Percentiles rank a stretch among this genome's conserved stretches.
phyloP scores from a whole-genome alignment of 2,329 filamentous ascomycete genomes.

The Teratosphaeria viscida region DNA sequence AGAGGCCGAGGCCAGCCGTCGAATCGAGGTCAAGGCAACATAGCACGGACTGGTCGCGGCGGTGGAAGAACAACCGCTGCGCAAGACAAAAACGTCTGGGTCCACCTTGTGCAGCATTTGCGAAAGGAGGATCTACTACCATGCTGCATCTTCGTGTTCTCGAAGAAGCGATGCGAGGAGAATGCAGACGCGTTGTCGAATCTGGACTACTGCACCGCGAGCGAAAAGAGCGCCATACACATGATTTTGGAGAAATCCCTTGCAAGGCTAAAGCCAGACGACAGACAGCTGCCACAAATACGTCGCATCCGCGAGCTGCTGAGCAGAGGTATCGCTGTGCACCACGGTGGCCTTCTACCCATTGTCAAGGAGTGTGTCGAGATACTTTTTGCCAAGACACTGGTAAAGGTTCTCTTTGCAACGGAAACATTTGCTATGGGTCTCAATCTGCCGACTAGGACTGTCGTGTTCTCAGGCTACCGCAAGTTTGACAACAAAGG shows the following conservation, averaged over 20 bases:
- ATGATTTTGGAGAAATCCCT: constrained; percentile 97
- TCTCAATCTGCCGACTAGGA: constrained; percentile 86
- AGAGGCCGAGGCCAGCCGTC: constrained; percentile 45
- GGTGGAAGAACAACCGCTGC: constrained; percentile 81
- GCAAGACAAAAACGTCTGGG: constrained; percentile 94
- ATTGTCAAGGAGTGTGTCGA: constrained; percentile 98
- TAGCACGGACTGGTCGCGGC: constrained; percentile 75
- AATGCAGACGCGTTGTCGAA: constrained; percentile 93
- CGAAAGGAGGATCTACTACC: constrained; percentile 80
- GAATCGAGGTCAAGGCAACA: constrained; percentile 62
- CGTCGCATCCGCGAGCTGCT: constrained; percentile 76
- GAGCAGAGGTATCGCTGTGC: constrained; percentile 81
- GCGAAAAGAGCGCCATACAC: constrained; percentile 92
- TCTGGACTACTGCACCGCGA: constrained; percentile 84
- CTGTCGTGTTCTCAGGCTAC: constrained; percentile 94
- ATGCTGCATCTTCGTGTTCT: constrained; percentile 96
- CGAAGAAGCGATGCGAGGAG: constrained; percentile 93
- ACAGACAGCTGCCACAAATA: constrained; percentile 84
- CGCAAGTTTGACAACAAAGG: constrained; percentile 89
- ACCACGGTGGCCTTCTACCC: constrained; percentile 85
- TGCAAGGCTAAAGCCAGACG: constrained; percentile 80
- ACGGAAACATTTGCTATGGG: constrained; percentile 99
- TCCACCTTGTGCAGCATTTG: constrained; percentile 84
- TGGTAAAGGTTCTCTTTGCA: constrained; percentile 94
- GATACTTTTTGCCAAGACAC: constrained; percentile 84